These are phyloP conservation scores for Crassisporium funariophilum DNA, from an alignment of 768 basidiomycete genomes.

Conservation along the genomic window DNA sequence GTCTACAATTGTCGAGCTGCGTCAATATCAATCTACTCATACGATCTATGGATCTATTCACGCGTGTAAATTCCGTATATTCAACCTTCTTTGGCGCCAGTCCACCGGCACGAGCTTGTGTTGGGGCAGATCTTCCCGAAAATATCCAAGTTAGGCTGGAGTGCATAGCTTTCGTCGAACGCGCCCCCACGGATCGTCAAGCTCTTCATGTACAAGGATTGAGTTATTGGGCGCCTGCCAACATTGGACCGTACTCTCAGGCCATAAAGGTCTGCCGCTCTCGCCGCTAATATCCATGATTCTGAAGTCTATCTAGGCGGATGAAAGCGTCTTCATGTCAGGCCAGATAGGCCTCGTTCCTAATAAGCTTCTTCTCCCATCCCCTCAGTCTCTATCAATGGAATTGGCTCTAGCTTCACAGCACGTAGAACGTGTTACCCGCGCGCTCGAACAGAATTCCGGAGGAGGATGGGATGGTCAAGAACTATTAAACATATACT, in stretches of 20 bases:
- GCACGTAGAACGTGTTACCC: conserved; percentile 71
- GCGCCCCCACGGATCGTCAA: conserved; percentile 47
- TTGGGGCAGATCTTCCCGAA: conserved; percentile 71
- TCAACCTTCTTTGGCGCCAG: conserved; percentile 83
- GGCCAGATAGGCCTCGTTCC: conserved; percentile 96
- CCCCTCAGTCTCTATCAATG: conserved; percentile 51
- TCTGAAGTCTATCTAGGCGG: conserved; percentile 52
- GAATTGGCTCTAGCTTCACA: conserved; percentile 81
- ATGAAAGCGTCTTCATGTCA: conserved; percentile 81
- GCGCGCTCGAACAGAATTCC: conserved; percentile 55
- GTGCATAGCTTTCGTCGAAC: conserved; percentile 70
- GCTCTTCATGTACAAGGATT: conserved; percentile 93
- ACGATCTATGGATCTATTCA: conserved; percentile 80
- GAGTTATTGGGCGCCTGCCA: conserved; percentile 99
- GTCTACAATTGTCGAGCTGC: conserved; percentile 58
- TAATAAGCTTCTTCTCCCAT: conserved; percentile 65
- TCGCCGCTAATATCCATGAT: too few relatives aligned
- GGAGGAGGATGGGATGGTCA: conserved; percentile 65
- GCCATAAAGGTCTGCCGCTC: conserved; percentile 81
- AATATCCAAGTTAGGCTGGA: conserved; percentile 69
- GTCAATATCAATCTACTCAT: conserved; percentile 83
- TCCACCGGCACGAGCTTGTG: conserved; percentile 94
- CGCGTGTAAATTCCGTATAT: conserved; percentile 77
- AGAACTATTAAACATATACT: conserved; percentile 69
- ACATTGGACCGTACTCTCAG: conserved; percentile 98